phyloP scores from a whole-genome alignment of 495 filamentous ascomycete species.

The Lepraria neglecta region DNA sequence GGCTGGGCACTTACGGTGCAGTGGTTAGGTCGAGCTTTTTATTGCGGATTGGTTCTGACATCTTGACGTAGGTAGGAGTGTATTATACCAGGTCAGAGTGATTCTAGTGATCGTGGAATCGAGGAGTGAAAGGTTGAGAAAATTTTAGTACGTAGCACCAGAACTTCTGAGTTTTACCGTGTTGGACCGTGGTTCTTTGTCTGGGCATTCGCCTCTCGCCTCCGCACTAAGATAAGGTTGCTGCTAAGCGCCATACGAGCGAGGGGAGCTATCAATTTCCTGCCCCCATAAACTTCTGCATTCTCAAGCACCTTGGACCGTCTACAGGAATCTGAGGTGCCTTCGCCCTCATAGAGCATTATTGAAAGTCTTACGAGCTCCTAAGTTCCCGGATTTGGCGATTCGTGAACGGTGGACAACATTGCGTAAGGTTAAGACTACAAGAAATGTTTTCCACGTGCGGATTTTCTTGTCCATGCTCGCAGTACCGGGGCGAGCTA shows the following conservation, averaged over 20 bases:
- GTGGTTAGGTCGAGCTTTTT: slow-evolving; percentile 76
- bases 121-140: slow-evolving; percentile 21
- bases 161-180: not conserved
- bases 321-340: no score
- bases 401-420: no score
- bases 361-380: no score
- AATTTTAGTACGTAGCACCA: slow-evolving; percentile 5
- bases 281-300: no score
- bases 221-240: slow-evolving; percentile 12
- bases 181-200: not conserved
- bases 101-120: slow-evolving; percentile 22
- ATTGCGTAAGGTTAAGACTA: no score
- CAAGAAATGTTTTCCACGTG: no score
- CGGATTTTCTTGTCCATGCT: not conserved
- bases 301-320: no score
- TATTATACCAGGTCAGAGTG: slow-evolving; percentile 32
- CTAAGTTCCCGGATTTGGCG: no score
- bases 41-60: slow-evolving; percentile 89
- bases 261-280: no score
- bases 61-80: slow-evolving; percentile 39
- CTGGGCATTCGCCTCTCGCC: no score
- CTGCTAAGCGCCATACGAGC: no score
- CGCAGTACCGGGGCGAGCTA: not conserved
- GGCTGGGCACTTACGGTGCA: slow-evolving; percentile 63
- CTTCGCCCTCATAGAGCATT: no score